phyloP scores from a whole-genome alignment of 2,329 filamentous ascomycete species.

The Stagonosporopsis rhizophila region DNA sequence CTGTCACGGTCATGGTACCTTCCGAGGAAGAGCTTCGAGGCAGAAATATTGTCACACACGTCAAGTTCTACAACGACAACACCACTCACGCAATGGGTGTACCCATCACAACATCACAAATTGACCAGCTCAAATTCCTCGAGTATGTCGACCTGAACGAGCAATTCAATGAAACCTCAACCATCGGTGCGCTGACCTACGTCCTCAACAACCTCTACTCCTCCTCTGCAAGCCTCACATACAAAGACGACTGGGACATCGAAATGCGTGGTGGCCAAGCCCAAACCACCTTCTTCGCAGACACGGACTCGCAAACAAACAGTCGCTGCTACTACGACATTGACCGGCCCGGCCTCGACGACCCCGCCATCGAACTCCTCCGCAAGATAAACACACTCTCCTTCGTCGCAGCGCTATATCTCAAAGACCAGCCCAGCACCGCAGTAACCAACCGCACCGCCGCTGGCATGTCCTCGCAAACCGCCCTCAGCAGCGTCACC shows the following conservation, averaged over 20 bases:
- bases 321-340: conserved; percentile 30
- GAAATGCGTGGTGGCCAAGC: conserved; percentile 23
- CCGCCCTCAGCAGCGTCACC: conserved; percentile 20
- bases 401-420: conserved; percentile 27
- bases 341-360: conserved; percentile 23
- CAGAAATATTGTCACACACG: conserved; percentile 30
- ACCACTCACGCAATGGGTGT: conserved; percentile 8
- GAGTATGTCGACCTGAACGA: conserved; percentile 26
- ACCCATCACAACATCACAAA: conserved; percentile 17
- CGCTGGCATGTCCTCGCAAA: conserved; percentile 18
- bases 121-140: conserved; percentile 25
- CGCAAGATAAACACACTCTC: conserved; percentile 33
- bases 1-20: conserved; percentile 32
- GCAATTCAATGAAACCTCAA: conserved; percentile 20
- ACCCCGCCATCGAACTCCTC: conserved; percentile 30
- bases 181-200: conserved; percentile 29
- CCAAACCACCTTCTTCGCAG: conserved; percentile 28
- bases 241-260: conserved; percentile 26
- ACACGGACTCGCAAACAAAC: conserved; percentile 15
- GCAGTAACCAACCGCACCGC: conserved; percentile 4
- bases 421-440: conserved; percentile 23
- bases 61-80: conserved; percentile 32
- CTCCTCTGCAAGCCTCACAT: conserved; percentile 25
- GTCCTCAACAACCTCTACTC: conserved; percentile 32
- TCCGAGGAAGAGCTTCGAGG: conserved; percentile 30